Conservation (phyloP, 805 yeast genomes). For the Clavispora vitiphila region DNA sequence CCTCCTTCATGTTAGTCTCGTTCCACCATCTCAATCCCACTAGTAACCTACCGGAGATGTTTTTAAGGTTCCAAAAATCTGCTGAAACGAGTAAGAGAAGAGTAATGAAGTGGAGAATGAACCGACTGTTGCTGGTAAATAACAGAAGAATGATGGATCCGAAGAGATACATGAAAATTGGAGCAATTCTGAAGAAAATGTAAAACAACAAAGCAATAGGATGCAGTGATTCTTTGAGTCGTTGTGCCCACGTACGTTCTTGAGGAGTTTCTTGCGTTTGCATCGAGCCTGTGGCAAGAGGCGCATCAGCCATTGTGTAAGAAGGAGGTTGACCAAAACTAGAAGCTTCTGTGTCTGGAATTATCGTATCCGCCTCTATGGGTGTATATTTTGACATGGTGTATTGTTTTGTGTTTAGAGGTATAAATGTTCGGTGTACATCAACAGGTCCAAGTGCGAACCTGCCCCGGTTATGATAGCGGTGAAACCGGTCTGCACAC, state of each 20-base stretch:
- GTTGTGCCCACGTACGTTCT: slow-evolving; percentile 25
- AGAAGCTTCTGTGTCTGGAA: neutral
- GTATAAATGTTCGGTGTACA: neutral
- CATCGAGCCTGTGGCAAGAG: neutral
- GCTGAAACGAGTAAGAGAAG: slow-evolving; percentile 74
- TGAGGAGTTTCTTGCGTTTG: neutral
- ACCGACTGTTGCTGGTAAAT: slow-evolving; percentile 35
- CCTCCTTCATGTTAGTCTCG: slow-evolving; percentile 42
- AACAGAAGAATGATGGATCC: slow-evolving; percentile 61
- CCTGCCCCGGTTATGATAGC: neutral
- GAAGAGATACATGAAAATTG: slow-evolving; percentile 62
- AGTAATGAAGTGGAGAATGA: slow-evolving; percentile 69
- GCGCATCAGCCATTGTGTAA: neutral
- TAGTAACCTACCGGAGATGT: slow-evolving; percentile 80
- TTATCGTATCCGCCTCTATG: slow-evolving; percentile 25
- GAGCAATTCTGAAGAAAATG: slow-evolving; percentile 56
- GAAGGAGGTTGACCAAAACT: neutral
- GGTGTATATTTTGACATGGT: slow-evolving; percentile 21
- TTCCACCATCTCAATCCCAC: slow-evolving; percentile 99
- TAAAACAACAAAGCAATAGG: slow-evolving; percentile 72
- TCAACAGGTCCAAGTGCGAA: neutral
- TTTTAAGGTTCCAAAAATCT: slow-evolving; percentile 92
- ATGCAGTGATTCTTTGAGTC: slow-evolving; percentile 66
- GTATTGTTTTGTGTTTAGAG: neutral
- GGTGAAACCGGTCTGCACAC: slow-evolving; percentile 2